phyloP scores from a whole-genome alignment of 176 grass and related monocot species.

The Carex scoparia region DNA sequence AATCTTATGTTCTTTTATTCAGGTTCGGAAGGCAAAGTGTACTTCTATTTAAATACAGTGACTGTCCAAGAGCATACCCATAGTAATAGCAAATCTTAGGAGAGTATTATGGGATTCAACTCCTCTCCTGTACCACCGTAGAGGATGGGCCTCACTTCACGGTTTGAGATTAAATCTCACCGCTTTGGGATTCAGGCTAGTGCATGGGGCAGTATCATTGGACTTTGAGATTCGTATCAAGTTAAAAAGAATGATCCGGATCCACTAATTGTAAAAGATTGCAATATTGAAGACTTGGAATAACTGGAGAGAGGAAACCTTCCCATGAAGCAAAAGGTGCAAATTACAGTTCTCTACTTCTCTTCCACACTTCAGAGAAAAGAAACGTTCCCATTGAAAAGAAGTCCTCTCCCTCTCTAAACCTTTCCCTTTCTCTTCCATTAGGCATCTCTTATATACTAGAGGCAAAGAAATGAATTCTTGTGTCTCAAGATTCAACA shows the following conservation, averaged over 20 bases:
- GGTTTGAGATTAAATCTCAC: neutral
- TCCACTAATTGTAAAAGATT: too few relatives aligned
- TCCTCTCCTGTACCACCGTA: too few relatives aligned
- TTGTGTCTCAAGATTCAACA: conserved; percentile 1
- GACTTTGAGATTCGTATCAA: too few relatives aligned
- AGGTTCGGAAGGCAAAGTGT: too few relatives aligned
- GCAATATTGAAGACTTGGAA: too few relatives aligned
- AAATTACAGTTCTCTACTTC: neutral
- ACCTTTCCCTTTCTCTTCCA: neutral
- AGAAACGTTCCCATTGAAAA: conserved; percentile 3
- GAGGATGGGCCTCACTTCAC: too few relatives aligned
- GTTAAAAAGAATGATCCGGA: too few relatives aligned
- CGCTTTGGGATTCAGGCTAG: too few relatives aligned
- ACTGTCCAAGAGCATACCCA: neutral
- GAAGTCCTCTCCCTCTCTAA: neutral
- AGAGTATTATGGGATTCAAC: neutral
- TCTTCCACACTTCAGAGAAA: neutral
- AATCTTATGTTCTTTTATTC: neutral
- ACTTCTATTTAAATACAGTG: neutral
- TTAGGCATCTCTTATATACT: conserved; percentile 1
- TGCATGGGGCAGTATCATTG: too few relatives aligned
- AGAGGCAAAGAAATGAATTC: conserved; percentile 27
- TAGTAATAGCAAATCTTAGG: neutral
- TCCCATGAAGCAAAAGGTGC: neutral
- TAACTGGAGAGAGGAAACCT: neutral